Evolutionary conservation across 2,329 filamentous ascomycete species (phyloP).

Genomic region (Teratosphaeria nubilosa): DNA sequence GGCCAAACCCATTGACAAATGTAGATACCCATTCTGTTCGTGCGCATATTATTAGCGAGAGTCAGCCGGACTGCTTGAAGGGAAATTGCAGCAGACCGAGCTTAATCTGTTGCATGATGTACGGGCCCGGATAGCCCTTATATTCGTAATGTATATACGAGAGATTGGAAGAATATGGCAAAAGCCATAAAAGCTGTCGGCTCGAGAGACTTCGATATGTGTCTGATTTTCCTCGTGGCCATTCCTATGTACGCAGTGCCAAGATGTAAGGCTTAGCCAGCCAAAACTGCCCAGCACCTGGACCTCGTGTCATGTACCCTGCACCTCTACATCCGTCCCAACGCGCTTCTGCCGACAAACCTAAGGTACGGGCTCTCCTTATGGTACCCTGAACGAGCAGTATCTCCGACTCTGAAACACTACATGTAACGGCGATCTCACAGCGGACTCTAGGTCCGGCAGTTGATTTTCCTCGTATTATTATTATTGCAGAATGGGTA

Average conservation of each 20-base stretch:
- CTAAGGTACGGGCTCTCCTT: neutral
- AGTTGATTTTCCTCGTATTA: neutral
- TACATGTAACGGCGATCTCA: neutral
- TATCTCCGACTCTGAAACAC: neutral
- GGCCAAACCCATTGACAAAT: neutral
- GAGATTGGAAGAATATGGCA: neutral
- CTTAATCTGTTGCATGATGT: neutral
- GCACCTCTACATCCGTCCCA: neutral
- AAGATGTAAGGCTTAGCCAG: too few relatives aligned
- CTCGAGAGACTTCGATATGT: neutral
- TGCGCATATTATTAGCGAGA: neutral
- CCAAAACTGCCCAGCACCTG: too few relatives aligned
- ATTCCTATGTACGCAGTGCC: too few relatives aligned
- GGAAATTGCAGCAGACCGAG: neutral
- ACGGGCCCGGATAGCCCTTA: neutral
- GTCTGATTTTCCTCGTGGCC: too few relatives aligned
- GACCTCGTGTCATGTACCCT: neutral
- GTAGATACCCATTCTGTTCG: constrained; percentile 9
- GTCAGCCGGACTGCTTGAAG: constrained; percentile 1
- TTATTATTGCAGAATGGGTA: neutral
- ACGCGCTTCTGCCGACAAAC: neutral
- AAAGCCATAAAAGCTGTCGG: neutral
- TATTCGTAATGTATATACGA: constrained; percentile 14
- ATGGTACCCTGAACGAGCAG: neutral
- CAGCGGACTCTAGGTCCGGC: neutral